A percentile compares a stretch with the other conserved stretches of the same genome.
phyloP scores from a whole-genome alignment of 352 stramenopile species.

The Thraustochytrium sp. region DNA sequence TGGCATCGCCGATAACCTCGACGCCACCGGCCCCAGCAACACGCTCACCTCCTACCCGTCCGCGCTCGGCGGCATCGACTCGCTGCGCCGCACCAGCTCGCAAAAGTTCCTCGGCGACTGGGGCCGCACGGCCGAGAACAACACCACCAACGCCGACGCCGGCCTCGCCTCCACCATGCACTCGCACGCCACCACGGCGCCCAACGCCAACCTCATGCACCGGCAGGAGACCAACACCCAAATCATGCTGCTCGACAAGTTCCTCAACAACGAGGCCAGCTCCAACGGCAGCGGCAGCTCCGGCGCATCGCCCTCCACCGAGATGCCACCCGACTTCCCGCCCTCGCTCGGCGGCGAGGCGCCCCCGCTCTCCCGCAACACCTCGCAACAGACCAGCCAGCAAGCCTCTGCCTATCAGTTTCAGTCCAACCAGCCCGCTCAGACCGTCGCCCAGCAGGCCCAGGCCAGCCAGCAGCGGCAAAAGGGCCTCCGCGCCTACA shows the following conservation, averaged over 20 bases:
- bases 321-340: neutral
- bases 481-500: constrained; percentile 20
- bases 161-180: neutral
- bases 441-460: too few relatives aligned
- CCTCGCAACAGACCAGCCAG: neutral
- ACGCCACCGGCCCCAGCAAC: neutral
- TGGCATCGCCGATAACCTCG: constrained; percentile 15
- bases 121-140: too few relatives aligned
- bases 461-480: neutral
- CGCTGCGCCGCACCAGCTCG: neutral
- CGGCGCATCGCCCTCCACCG: neutral
- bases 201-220: neutral
- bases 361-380: neutral
- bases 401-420: too few relatives aligned
- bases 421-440: neutral
- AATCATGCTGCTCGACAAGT: constrained; percentile 20
- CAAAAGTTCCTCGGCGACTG: constrained; percentile 10
- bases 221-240: constrained; percentile 26
- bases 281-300: neutral
- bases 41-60: neutral
- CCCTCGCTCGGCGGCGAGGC: constrained; percentile 3
- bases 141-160: neutral
- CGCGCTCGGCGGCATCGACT: neutral
- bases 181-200: neutral
- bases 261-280: neutral